Evolutionary conservation across 495 filamentous ascomycete genomes (phyloP).

Genomic region (Xanthoparmelia taractica): DNA sequence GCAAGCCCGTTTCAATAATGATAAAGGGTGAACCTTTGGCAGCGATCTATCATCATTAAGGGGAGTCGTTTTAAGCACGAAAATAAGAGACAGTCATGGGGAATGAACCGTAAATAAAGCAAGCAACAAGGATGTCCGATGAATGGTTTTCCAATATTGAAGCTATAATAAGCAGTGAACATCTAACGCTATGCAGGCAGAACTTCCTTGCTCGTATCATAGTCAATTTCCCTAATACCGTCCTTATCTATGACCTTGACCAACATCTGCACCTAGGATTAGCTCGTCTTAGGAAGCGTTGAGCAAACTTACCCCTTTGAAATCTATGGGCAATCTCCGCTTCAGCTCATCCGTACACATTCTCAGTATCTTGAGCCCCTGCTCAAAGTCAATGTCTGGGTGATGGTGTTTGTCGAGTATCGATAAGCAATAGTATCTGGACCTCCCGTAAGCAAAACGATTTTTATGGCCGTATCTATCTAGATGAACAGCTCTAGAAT

Average conservation of each 20-base stretch:
- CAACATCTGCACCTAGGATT: slow-evolving; percentile 43
- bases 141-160: not conserved
- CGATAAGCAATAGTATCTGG: slow-evolving; percentile 83
- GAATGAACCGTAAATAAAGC: not conserved
- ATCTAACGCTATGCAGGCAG: slow-evolving; percentile 48
- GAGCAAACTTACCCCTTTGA: slow-evolving; percentile 66
- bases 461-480: not conserved
- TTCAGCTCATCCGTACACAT: slow-evolving; percentile 97
- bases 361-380: slow-evolving; percentile 79
- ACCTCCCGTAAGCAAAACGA: not conserved
- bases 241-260: slow-evolving; percentile 94
- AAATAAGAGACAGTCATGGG: not conserved
- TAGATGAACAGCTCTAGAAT: not conserved
- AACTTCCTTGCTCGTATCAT: slow-evolving; percentile 68
- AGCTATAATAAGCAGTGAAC: not conserved
- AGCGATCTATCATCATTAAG: not conserved
- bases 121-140: not conserved
- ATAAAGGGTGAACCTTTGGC: not conserved
- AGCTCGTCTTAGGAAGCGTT: not conserved
- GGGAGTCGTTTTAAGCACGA: not conserved
- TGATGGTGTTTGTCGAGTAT: slow-evolving; percentile 98
- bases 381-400: slow-evolving; percentile 77
- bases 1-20: not conserved
- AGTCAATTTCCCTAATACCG: slow-evolving; percentile 72
- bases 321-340: slow-evolving; percentile 91